These are phyloP conservation scores for Asterella californica DNA, from an alignment of 225 moss, liverwort and hornwort genomes.

Conservation along the genomic window DNA sequence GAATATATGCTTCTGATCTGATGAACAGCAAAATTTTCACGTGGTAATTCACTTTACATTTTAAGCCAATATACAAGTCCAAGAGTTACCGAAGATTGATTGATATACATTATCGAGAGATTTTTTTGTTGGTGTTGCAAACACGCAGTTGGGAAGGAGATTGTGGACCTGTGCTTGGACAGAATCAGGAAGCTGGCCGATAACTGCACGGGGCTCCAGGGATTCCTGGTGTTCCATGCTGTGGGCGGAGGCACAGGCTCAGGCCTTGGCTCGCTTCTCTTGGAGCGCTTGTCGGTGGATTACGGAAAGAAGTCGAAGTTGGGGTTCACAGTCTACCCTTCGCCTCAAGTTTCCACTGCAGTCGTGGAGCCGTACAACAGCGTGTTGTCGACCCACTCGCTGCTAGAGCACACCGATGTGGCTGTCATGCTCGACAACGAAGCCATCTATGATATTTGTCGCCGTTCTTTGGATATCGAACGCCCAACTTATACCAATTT, in stretches of 20 bases:
- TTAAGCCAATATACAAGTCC: too few species aligned
- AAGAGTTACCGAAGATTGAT: too few species aligned
- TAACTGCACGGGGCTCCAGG: slow-evolving; percentile 42
- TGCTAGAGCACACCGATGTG: slow-evolving; percentile 64
- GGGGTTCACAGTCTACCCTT: slow-evolving; percentile 40
- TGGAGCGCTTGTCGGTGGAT: slow-evolving; percentile 41
- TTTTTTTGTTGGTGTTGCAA: not conserved
- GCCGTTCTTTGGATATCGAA: too few species aligned
- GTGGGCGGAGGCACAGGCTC: slow-evolving; percentile 39
- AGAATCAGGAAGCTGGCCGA: slow-evolving; percentile 36
- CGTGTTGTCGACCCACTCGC: slow-evolving; percentile 37
- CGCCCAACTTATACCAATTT: slow-evolving; percentile 71
- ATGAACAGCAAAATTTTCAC: too few species aligned
- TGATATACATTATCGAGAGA: not conserved
- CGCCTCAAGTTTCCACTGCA: slow-evolving; percentile 38
- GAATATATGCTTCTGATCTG: not conserved
- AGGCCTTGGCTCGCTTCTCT: slow-evolving; percentile 37
- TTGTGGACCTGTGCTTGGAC: slow-evolving; percentile 42
- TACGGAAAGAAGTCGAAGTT: slow-evolving; percentile 36
- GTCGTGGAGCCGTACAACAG: slow-evolving; percentile 35
- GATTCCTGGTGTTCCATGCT: slow-evolving; percentile 40
- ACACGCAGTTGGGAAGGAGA: slow-evolving; percentile 40
- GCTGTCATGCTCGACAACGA: slow-evolving; percentile 69
- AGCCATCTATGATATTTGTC: too few species aligned
- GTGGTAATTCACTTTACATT: too few species aligned